phyloP scores from a whole-genome alignment of 257 asterid genomes.

The Paulownia fortunei region DNA sequence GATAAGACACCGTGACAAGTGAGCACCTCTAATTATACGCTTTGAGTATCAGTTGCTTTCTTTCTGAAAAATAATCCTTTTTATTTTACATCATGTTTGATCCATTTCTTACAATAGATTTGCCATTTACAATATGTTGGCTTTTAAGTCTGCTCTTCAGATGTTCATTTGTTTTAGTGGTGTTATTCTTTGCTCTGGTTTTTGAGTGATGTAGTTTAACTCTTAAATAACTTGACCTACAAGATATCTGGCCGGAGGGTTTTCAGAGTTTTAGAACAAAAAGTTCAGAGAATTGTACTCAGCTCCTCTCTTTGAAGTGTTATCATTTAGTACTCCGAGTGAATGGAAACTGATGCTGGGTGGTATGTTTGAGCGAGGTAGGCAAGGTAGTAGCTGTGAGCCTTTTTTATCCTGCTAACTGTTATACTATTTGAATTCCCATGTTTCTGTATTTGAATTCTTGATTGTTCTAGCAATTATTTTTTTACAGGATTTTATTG shows the following conservation, averaged over 20 bases:
- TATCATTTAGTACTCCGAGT: background rate
- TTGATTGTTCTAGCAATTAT: background rate
- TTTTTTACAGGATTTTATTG: background rate
- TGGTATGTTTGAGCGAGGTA: background rate
- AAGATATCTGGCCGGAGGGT: background rate
- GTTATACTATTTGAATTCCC: background rate
- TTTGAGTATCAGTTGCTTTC: background rate
- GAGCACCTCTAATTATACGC: constrained; percentile 36
- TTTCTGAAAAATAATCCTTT: background rate
- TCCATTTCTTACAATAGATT: background rate
- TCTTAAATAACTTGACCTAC: background rate
- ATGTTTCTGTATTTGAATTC: background rate
- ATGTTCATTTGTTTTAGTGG: background rate
- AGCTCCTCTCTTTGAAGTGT: background rate
- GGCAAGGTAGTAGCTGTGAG: background rate
- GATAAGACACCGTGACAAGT: constrained; percentile 77
- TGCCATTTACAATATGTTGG: background rate
- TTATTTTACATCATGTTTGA: background rate
- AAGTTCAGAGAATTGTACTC: background rate
- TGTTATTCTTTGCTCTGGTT: background rate
- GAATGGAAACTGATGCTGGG: background rate
- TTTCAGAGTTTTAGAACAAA: background rate
- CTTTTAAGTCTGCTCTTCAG: background rate
- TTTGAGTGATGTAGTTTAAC: background rate
- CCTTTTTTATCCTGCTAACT: background rate